These are phyloP conservation scores for Erythrophleum ivorense DNA, from an alignment of 331 rosid genomes.

Conservation along the genomic window DNA sequence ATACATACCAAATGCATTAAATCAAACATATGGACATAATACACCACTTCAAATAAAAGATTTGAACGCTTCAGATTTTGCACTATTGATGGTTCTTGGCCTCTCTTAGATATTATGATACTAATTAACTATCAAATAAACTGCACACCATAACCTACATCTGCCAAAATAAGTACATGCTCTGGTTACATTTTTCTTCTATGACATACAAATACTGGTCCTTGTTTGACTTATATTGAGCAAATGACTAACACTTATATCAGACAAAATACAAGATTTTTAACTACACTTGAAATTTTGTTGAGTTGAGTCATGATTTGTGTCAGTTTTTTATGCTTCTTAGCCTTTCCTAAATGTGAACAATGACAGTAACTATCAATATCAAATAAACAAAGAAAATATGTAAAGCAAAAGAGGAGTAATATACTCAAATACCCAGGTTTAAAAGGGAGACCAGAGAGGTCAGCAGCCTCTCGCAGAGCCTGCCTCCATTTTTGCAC, in stretches of 20 bases:
- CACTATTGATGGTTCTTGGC: no score
- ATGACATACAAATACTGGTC: not conserved
- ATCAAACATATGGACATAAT: not conserved
- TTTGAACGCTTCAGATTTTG: not conserved
- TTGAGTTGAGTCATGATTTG: not conserved
- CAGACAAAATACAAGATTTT: no score
- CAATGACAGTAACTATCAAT: not conserved
- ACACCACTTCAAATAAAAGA: not conserved
- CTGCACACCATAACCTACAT: not conserved
- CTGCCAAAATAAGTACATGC: not conserved
- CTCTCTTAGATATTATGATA: no score
- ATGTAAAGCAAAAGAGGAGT: not conserved
- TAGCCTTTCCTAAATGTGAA: not conserved
- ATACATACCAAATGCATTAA: not conserved
- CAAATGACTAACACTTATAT: no score
- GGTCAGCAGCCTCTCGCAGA: not conserved
- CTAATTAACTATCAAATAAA: not conserved
- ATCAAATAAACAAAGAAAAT: not conserved
- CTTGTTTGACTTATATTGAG: no score
- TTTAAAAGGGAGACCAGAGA: slow-evolving; percentile 1
- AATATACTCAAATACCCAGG: not conserved
- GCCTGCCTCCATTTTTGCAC: slow-evolving; percentile 5
- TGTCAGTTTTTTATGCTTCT: no score
- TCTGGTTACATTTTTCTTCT: not conserved
- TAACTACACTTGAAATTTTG: not conserved